Conservation (phyloP, 352 stramenopile genomes). For the Phytophthora palmivora region DNA sequence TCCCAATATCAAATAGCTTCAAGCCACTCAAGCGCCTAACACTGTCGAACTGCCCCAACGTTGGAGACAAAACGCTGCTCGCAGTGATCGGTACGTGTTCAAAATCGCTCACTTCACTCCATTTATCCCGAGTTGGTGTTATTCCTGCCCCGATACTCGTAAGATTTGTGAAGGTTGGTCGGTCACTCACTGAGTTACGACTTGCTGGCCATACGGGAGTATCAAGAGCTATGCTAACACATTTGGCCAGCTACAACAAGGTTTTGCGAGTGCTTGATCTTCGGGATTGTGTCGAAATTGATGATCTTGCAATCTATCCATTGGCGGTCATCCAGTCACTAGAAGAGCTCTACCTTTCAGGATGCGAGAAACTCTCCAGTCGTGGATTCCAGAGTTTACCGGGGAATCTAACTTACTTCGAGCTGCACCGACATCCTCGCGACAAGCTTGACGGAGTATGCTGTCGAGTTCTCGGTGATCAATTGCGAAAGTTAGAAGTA, state of each 20-base stretch:
- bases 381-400: slow-evolving; percentile 59
- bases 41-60: slow-evolving; percentile 34
- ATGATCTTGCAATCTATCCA: slow-evolving; percentile 72
- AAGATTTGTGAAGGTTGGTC: slow-evolving; percentile 49
- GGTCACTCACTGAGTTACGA: slow-evolving; percentile 37
- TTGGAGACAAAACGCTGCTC: slow-evolving; percentile 43
- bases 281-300: slow-evolving; percentile 50
- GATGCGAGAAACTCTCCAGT: slow-evolving; percentile 38
- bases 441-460: slow-evolving; percentile 44
- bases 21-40: slow-evolving; percentile 38
- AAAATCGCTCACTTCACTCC: slow-evolving; percentile 37
- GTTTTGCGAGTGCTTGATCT: slow-evolving; percentile 62
- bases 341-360: slow-evolving; percentile 52
- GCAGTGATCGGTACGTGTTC: slow-evolving; percentile 41
- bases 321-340: slow-evolving; percentile 69
- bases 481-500: slow-evolving; percentile 45
- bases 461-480: slow-evolving; percentile 36
- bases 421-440: slow-evolving; percentile 37
- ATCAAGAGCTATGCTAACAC: slow-evolving; percentile 49
- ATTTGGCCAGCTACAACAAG: slow-evolving; percentile 66
- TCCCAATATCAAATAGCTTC: not conserved
- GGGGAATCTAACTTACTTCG: slow-evolving; percentile 39
- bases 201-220: slow-evolving; percentile 48
- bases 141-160: slow-evolving; percentile 37
- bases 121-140: slow-evolving; percentile 44